Evolutionary conservation across 2,329 filamentous ascomycete species (phyloP).

Genomic region (Calonectria ilicicola): DNA sequence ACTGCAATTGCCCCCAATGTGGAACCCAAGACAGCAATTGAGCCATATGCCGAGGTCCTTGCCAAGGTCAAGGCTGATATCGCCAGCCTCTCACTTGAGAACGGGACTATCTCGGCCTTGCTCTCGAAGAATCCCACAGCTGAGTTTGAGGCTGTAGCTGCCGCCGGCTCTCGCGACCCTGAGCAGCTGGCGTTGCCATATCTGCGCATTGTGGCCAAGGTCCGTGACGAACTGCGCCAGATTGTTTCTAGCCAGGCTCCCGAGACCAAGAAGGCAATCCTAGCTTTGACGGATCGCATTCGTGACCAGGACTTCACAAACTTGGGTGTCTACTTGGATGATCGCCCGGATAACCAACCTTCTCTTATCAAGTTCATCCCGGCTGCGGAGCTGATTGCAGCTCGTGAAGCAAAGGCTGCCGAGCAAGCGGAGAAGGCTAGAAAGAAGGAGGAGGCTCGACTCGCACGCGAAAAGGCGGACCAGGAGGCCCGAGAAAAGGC

Average conservation of each 20-base stretch:
- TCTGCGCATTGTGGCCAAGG: conserved; percentile 64
- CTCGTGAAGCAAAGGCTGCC: conserved; percentile 69
- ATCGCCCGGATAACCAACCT: conserved; percentile 73
- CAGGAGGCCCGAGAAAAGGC: conserved; percentile 69
- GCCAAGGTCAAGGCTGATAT: conserved; percentile 60
- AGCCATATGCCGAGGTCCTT: conserved; percentile 61
- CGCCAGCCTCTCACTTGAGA: conserved; percentile 60
- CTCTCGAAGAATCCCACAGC: conserved; percentile 56
- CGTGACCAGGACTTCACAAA: conserved; percentile 86
- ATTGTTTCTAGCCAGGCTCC: conserved; percentile 61
- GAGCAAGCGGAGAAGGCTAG: conserved; percentile 70
- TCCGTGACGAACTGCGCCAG: conserved; percentile 72
- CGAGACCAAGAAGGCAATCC: conserved; percentile 75
- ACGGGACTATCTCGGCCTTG: conserved; percentile 56
- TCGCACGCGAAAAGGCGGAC: conserved; percentile 63
- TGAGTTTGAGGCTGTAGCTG: conserved; percentile 61
- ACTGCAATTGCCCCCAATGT: conserved; percentile 54
- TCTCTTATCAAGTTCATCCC: conserved; percentile 79
- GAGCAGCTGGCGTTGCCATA: conserved; percentile 68
- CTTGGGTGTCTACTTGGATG: conserved; percentile 88
- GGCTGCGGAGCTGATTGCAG: conserved; percentile 67
- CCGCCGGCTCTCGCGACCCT: conserved; percentile 61
- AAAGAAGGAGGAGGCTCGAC: conserved; percentile 67
- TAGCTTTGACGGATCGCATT: conserved; percentile 82
- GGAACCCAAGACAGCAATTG: conserved; percentile 59